Evolutionary conservation across 805 yeast species (phyloP).

Genomic region (Yarrowia sp.): DNA sequence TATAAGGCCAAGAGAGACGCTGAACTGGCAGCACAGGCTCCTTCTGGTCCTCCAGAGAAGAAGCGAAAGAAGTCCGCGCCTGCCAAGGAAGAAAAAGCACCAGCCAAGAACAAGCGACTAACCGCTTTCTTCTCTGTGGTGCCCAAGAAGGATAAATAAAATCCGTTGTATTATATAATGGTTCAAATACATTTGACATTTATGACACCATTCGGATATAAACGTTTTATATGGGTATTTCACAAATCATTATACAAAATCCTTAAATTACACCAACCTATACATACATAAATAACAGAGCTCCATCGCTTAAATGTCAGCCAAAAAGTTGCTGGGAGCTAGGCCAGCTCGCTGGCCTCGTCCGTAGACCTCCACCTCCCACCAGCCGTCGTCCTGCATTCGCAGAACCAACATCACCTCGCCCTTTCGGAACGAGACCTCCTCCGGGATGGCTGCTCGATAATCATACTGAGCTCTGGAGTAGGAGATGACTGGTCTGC

Average conservation of each 20-base stretch:
- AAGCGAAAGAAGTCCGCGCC: slow-evolving; percentile 6
- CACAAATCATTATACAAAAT: not conserved
- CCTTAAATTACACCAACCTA: slow-evolving; percentile 22
- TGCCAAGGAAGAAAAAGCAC: not conserved
- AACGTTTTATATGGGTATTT: no score
- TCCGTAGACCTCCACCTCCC: slow-evolving; percentile 60
- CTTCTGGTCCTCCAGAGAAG: not conserved
- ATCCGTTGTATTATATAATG: not conserved
- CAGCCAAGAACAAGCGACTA: slow-evolving; percentile 8
- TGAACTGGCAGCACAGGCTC: not conserved
- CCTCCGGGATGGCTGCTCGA: slow-evolving; percentile 58
- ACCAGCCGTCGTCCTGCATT: slow-evolving; percentile 71
- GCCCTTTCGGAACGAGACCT: slow-evolving; percentile 55
- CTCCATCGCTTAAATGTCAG: slow-evolving; percentile 24
- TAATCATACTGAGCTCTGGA: slow-evolving; percentile 57
- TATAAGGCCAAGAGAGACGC: slow-evolving; percentile 2
- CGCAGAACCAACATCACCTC: slow-evolving; percentile 52
- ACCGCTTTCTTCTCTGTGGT: slow-evolving; percentile 22
- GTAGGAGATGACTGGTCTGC: slow-evolving; percentile 51
- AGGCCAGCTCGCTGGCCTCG: slow-evolving; percentile 45
- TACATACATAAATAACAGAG: slow-evolving; percentile 14
- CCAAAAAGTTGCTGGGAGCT: slow-evolving; percentile 59
- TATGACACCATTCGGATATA: not conserved
- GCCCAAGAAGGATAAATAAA: not conserved
- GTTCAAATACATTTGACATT: not conserved